Conservation (phyloP, 768 basidiomycete species). For the Mycena epipterygia region DNA sequence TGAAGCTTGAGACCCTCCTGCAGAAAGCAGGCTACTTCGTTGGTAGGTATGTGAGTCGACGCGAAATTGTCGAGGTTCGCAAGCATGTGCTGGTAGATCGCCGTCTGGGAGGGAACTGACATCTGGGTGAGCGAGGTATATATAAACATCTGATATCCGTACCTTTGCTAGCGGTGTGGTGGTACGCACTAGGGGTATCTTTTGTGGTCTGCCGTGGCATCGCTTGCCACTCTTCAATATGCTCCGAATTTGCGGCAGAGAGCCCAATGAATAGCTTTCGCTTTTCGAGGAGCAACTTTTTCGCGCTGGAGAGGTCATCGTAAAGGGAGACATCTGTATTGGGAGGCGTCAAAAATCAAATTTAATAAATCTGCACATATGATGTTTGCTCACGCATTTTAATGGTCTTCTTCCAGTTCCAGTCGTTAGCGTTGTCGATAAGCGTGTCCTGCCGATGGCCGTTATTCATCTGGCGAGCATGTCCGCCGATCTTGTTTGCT, state of each 20-base stretch:
- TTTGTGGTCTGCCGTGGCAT: background rate
- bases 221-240: background rate
- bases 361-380: background rate
- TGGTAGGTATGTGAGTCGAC: slow-evolving; percentile 1
- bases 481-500: background rate
- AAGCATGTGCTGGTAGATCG: background rate
- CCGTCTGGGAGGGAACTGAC: slow-evolving; percentile 1
- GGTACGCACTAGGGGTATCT: background rate
- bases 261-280: background rate
- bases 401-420: background rate
- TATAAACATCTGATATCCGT: background rate
- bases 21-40: background rate
- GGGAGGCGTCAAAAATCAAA: background rate
- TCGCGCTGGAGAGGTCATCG: background rate
- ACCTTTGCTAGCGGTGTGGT: slow-evolving; percentile 2
- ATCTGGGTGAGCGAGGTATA: background rate
- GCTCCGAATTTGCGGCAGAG: background rate
- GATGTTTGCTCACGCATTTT: background rate
- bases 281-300: background rate
- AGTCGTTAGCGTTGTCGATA: background rate
- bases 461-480: background rate
- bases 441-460: background rate
- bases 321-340: background rate
- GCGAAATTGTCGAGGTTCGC: background rate
- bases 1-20: slow-evolving; percentile 1